Base-by-base conservation (phyloP, 202 grass and related monocot species). In the Cymbopogon flexuosus region DNA sequence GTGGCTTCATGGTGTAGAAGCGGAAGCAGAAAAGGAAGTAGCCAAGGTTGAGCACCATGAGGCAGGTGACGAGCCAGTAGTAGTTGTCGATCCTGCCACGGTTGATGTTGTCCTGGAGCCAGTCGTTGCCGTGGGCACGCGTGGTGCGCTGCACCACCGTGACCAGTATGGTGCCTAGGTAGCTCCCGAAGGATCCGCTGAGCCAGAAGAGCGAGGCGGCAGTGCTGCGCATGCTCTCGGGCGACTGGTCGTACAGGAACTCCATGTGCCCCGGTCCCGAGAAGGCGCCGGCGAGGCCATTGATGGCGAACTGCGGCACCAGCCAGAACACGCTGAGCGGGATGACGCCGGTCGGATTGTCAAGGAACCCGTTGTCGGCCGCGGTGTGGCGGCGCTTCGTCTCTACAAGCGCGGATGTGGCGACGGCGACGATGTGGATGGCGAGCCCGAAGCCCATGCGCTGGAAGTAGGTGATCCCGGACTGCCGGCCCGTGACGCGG, bases 61-160 rank as follows among this genome's bases (percentile, higher is more conserved):
- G 46, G 2, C 70, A 80, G 19, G 84, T 76, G 57, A 91, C 75
- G 15, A 91, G 61, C 86, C 89, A 91, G 15, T 88, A 91, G 80
- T 88, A 91, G 65, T 65, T 72, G 22, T 91, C 83, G 43, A 91
- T 68, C 72, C 79, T 77, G 6, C 75, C 89, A 22, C 84, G 75
- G 79, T 88, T 91, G 34, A 91, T 74, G 61, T 91, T 88, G 76
- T 88, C 83, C 72, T 91, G 89, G 33, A 91, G 89, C 89, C 89
- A 91, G 10, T 88, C 46, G 43, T 46, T 86, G 3, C 72, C 81
- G 11, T 34, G 75, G 12, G 72, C 57, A 56, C 85, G 63, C 31
- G 83, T 91, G 67, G 14, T 37, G 21, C 74, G 31, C 64, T 91
- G 89, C 56, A 91, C 86, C 40, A 49, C 57, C 16, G 75, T 86